Evolutionary conservation across 768 basidiomycete species (phyloP).

Genomic region (Cystofilobasidium capitatum): DNA sequence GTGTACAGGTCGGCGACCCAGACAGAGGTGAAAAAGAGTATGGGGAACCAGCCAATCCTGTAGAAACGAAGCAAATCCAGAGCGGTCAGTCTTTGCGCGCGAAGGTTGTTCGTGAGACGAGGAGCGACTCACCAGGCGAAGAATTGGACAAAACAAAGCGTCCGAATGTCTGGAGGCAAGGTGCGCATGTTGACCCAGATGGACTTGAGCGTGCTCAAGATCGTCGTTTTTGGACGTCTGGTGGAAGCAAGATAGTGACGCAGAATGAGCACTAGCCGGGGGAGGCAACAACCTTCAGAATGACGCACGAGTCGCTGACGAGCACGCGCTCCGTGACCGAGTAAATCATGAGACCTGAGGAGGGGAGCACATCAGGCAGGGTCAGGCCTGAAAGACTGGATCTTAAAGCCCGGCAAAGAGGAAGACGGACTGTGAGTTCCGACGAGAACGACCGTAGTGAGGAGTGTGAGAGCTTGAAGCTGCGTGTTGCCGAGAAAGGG

Average conservation of each 20-base stretch:
- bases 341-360: conserved; percentile 45
- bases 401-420: too few relatives aligned
- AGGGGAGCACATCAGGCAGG: neutral
- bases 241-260: neutral
- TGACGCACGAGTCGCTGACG: conserved; percentile 42
- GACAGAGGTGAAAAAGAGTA: conserved; percentile 75
- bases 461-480: conserved; percentile 65
- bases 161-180: conserved; percentile 63
- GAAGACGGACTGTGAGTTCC: conserved; percentile 46
- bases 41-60: conserved; percentile 53
- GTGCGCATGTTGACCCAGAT: conserved; percentile 63
- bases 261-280: conserved; percentile 24
- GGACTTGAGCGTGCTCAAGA: conserved; percentile 46
- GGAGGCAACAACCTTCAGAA: neutral
- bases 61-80: neutral
- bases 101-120: too few relatives aligned
- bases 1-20: conserved; percentile 84
- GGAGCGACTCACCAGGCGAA: conserved; percentile 52
- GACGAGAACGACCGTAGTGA: conserved; percentile 61
- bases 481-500: conserved; percentile 72
- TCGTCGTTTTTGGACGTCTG: conserved; percentile 30
- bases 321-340: conserved; percentile 57
- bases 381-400: too few relatives aligned
- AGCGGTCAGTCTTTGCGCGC: neutral
- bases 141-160: conserved; percentile 57